Evolutionary conservation across 2,329 filamentous ascomycete species (phyloP).

Genomic region (Lecanicillium sp.): DNA sequence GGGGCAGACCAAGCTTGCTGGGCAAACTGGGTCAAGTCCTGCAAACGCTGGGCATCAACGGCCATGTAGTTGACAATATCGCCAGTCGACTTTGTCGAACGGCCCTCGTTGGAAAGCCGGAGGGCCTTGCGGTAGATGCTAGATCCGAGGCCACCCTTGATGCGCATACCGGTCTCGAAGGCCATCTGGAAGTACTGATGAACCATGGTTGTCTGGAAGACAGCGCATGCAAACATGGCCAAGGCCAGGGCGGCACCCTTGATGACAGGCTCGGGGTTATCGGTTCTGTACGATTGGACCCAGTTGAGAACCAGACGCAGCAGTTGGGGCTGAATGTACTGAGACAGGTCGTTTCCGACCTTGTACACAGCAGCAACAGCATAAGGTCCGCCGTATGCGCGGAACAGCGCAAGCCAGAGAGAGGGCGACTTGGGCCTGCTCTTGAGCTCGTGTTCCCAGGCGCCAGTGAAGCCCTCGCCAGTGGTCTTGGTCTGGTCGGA

Average conservation of each 20-base stretch:
- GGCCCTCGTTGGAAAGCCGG: constrained; percentile 85
- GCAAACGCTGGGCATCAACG: constrained; percentile 89
- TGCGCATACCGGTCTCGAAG: constrained; percentile 93
- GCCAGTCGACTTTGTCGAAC: constrained; percentile 81
- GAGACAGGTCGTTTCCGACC: constrained; percentile 74
- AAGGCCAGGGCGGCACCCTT: constrained; percentile 82
- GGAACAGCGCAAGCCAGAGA: constrained; percentile 80
- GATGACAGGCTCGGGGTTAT: constrained; percentile 67
- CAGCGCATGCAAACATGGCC: constrained; percentile 84
- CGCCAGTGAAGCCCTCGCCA: constrained; percentile 59
- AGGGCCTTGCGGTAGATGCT: constrained; percentile 91
- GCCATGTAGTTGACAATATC: constrained; percentile 99
- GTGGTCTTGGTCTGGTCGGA: constrained; percentile 74
- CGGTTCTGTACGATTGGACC: constrained; percentile 66
- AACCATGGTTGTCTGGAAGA: constrained; percentile 80
- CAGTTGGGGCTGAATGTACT: constrained; percentile 88
- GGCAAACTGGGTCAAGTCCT: constrained; percentile 91
- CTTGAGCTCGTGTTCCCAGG: constrained; percentile 74
- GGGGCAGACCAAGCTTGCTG: constrained; percentile 96
- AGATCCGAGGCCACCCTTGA: constrained; percentile 84
- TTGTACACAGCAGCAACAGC: constrained; percentile 79
- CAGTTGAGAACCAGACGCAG: constrained; percentile 78
- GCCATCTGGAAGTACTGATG: constrained; percentile 97
- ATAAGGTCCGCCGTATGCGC: constrained; percentile 81
- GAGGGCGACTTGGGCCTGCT: constrained; percentile 53